Base-by-base conservation (phyloP, 805 yeast genomes). In the Barnettozyma salicaria region DNA sequence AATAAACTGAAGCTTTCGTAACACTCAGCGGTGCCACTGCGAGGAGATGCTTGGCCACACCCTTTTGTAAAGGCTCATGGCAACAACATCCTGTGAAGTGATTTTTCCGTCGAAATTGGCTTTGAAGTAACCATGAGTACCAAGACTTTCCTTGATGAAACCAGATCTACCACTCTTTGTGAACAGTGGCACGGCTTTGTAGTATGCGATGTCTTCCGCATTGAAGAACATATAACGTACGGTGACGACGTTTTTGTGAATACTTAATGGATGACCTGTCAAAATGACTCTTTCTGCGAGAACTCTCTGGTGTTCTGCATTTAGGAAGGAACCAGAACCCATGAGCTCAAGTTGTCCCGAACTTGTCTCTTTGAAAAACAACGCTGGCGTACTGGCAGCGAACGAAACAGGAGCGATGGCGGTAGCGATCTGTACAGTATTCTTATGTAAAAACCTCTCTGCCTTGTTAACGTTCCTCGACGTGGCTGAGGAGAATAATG, bases 101-200 rank as follows among this genome's bases (percentile, higher is more conserved):
- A 94, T 67, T 53, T 81, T 85, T 41, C 89, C 90, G 57, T 92
- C 97, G 53, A 92, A 92, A 7, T 84, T 82, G 18, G 97, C 96
- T 65, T 92, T 92, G 75, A 82, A 89, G 67, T 90, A 87, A 45
- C 99, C 99, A 59, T 92, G 98, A 2, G 98, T 92, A 64, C 99
- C 99, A 67, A 92, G 70, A 56, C 89, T 76, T 59, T 90, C 97
- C 62, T 86, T 90, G 58, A 94, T 90, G 60, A 83, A 83, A 38
- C 99, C 99, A 16, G 88, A 72, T 60, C 97, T 78, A 34, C 98
- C 99, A 52, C 80, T 72, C 59, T 85, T 87, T 28, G 97, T 89
- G 61, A 87, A 92, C 43, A 92, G 65, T 29, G 97, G 97, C 48
- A 92, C 82, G 5, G 89, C 80, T 63, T 84, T 85, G 73, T 81